phyloP scores from a whole-genome alignment of 495 filamentous ascomycete species.

The Talaromyces nanjingensis region DNA sequence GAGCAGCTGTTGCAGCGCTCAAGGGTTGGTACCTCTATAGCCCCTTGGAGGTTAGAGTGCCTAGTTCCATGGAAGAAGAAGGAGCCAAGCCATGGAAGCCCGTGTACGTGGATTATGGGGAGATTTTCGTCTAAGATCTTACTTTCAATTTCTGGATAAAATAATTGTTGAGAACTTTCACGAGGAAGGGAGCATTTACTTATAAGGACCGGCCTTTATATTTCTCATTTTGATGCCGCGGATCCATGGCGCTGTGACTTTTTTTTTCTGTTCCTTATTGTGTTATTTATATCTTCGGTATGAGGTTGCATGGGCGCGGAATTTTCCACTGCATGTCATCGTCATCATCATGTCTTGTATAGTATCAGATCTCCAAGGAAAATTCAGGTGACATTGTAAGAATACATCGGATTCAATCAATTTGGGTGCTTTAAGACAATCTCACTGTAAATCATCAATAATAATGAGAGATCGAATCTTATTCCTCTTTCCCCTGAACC shows the following conservation, averaged over 20 bases:
- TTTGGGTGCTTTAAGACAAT: not conserved
- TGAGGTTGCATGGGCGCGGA: conserved; percentile 6
- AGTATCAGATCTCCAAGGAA: conserved; percentile 5
- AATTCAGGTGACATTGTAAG: conserved; percentile 4
- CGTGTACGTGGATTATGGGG: conserved; percentile 81
- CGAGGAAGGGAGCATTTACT: not conserved
- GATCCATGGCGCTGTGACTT: conserved; percentile 2
- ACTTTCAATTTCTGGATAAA: not conserved
- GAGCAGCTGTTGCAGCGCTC: conserved; percentile 75
- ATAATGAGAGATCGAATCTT: too few relatives aligned
- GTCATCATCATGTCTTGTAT: conserved; percentile 8
- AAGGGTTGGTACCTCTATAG: conserved; percentile 96
- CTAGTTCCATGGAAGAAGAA: conserved; percentile 70
- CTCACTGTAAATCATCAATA: not conserved
- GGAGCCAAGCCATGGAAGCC: conserved; percentile 66
- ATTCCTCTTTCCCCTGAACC: not conserved
- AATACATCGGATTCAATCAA: not conserved
- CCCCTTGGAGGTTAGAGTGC: conserved; percentile 63
- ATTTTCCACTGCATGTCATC: conserved; percentile 4
- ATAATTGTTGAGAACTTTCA: not conserved
- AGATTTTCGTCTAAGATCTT: conserved; percentile 64
- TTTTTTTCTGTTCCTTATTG: conserved; percentile 1
- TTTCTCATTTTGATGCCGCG: conserved; percentile 4
- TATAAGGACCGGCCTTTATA: not conserved
- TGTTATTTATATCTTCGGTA: conserved; percentile 11